Conservation (phyloP, 2,329 filamentous ascomycete genomes). For the Aspergillus novofumigatus region DNA sequence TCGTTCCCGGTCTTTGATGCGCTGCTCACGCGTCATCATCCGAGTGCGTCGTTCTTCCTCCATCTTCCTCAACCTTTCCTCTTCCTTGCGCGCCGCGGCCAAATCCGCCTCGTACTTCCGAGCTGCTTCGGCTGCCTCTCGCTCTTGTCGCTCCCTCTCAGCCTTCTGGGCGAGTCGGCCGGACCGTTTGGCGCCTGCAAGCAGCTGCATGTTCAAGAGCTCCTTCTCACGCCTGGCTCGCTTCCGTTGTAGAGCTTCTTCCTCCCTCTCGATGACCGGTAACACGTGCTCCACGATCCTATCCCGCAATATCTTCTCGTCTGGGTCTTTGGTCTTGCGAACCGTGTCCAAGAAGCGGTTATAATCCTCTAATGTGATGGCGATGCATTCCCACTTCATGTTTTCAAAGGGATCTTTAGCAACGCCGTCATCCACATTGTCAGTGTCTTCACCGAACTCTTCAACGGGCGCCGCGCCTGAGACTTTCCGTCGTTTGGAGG, state of each 20-base stretch:
- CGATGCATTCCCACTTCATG: conserved; percentile 87
- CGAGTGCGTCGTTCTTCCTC: conserved; percentile 74
- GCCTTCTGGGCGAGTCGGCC: conserved; percentile 79
- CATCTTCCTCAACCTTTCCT: conserved; percentile 58
- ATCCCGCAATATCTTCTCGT: conserved; percentile 74
- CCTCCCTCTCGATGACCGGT: conserved; percentile 76
- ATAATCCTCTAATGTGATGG: conserved; percentile 75
- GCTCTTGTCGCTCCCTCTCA: conserved; percentile 72
- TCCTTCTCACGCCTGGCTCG: conserved; percentile 73
- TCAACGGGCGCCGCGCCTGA: conserved; percentile 37
- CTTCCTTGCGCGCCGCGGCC: conserved; percentile 56
- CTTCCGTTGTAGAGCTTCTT: conserved; percentile 65
- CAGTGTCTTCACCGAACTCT: conserved; percentile 42
- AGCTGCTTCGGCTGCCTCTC: conserved; percentile 66
- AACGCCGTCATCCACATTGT: conserved; percentile 31
- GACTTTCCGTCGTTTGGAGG: conserved; percentile 67
- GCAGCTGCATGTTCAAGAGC: conserved; percentile 72
- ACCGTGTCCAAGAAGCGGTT: conserved; percentile 66
- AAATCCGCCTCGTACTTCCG: conserved; percentile 63
- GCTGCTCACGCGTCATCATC: conserved; percentile 77
- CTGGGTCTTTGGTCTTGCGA: conserved; percentile 71
- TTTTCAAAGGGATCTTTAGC: conserved; percentile 65
- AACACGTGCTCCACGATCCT: conserved; percentile 73
- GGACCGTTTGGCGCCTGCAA: conserved; percentile 91
- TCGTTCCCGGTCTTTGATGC: conserved; percentile 78